Percentiles rank a stretch among this genome's conserved stretches.
phyloP scores from a whole-genome alignment of 2,329 filamentous ascomycete species.

The Colletotrichum trifolii region DNA sequence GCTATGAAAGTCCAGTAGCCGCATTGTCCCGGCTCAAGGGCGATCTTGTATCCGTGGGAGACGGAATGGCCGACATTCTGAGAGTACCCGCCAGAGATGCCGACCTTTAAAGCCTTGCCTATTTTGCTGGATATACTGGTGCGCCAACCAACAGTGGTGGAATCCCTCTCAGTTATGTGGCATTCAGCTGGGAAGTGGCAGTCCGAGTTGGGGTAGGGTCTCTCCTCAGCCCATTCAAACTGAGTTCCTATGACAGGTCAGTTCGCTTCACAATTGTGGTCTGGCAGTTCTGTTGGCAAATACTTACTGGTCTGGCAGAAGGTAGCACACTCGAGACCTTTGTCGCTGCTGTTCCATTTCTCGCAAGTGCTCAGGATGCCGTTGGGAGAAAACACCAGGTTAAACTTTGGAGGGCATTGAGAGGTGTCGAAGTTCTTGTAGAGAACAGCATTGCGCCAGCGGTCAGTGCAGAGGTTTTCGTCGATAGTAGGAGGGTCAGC shows the following conservation, averaged over 20 bases:
- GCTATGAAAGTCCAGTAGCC: constrained; percentile 39
- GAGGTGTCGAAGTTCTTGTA: constrained; percentile 11
- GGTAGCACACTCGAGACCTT: constrained; percentile 7
- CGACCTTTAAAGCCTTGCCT: constrained; percentile 39
- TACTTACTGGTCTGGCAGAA: constrained; percentile 17
- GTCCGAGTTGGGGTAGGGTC: constrained; percentile 50
- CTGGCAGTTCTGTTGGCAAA: background rate
- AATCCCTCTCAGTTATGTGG: constrained; percentile 43
- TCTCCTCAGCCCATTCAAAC: constrained; percentile 43
- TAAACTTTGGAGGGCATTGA: background rate
- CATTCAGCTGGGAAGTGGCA: constrained; percentile 47
- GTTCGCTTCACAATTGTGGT: background rate
- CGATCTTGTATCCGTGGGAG: constrained; percentile 20
- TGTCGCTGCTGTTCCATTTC: background rate
- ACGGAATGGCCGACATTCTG: background rate
- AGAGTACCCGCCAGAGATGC: constrained; percentile 38
- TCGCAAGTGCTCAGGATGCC: background rate
- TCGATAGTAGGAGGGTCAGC: background rate
- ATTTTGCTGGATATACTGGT: constrained; percentile 47
- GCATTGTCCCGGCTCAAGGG: constrained; percentile 22
- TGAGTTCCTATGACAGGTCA: constrained; percentile 33
- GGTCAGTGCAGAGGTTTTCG: constrained; percentile 1
- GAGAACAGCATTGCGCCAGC: background rate
- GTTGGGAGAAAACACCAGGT: no score
- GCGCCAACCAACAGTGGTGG: constrained; percentile 42